Conservation (phyloP, 306 rosid species). For the Dalbergia oliveri region DNA sequence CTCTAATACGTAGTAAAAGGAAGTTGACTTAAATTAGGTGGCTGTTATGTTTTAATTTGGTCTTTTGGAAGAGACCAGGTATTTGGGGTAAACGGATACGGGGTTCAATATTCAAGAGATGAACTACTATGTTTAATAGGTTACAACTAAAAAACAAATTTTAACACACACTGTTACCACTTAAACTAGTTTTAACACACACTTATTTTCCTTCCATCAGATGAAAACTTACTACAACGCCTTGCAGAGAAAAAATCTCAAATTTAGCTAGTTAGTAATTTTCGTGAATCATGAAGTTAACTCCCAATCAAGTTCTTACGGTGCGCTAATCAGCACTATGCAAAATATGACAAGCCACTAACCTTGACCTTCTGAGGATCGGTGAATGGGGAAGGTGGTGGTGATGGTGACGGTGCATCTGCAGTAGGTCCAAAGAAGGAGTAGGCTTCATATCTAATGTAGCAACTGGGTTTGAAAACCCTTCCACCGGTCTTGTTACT, state of each 20-base stretch:
- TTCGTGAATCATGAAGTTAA: not conserved
- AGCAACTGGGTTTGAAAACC: constrained; percentile 37
- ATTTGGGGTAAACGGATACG: too few relatives aligned
- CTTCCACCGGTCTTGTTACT: not conserved
- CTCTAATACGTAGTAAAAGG: too few relatives aligned
- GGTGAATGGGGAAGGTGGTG: not conserved
- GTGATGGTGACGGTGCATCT: not conserved
- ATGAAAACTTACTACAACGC: too few relatives aligned
- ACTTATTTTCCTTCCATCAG: not conserved
- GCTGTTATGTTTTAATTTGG: too few relatives aligned
- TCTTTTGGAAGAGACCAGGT: too few relatives aligned
- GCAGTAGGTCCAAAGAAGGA: not conserved
- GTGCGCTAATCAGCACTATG: not conserved
- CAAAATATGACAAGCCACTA: not conserved
- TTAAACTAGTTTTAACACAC: not conserved
- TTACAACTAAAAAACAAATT: too few relatives aligned
- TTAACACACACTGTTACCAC: not conserved
- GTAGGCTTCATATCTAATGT: not conserved
- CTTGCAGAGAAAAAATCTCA: not conserved
- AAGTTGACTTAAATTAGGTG: too few relatives aligned
- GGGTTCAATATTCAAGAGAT: too few relatives aligned
- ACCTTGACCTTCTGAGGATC: not conserved
- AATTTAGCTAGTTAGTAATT: too few relatives aligned
- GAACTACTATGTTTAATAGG: too few relatives aligned
- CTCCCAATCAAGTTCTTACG: too few relatives aligned